phyloP scores from a whole-genome alignment of 2,329 filamentous ascomycete genomes.

The Aureobasidium uvarum region DNA sequence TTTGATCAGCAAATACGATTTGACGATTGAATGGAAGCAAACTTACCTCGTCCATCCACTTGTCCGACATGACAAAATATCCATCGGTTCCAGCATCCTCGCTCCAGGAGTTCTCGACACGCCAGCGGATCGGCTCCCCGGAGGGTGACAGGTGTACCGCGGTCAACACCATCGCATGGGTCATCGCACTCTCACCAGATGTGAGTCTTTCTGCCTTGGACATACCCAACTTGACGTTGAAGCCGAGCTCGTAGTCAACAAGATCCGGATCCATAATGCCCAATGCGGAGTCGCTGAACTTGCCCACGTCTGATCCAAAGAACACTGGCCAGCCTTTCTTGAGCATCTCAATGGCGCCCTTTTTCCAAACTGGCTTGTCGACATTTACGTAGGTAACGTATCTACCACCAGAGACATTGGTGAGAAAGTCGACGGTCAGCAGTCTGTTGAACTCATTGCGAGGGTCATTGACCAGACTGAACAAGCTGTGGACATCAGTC shows the following conservation, averaged over 20 bases:
- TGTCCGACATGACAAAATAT: constrained; percentile 87
- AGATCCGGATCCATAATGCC: constrained; percentile 80
- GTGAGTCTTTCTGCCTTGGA: constrained; percentile 71
- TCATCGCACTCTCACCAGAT: constrained; percentile 78
- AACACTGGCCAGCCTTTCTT: constrained; percentile 76
- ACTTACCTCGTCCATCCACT: constrained; percentile 29
- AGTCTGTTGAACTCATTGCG: constrained; percentile 70
- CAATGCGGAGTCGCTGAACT: constrained; percentile 65
- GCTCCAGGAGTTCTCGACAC: constrained; percentile 87
- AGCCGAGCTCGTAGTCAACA: constrained; percentile 78
- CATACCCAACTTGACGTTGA: constrained; percentile 71
- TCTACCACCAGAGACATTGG: constrained; percentile 75
- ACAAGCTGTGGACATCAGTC: constrained; percentile 64
- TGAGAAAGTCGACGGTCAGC: constrained; percentile 73
- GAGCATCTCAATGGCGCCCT: constrained; percentile 72
- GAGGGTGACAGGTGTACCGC: constrained; percentile 73
- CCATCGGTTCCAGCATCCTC: constrained; percentile 66
- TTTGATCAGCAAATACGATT: constrained; percentile 8
- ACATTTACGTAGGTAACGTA: constrained; percentile 82
- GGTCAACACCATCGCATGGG: constrained; percentile 88
- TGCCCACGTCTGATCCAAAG: constrained; percentile 85
- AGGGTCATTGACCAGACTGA: constrained; percentile 83
- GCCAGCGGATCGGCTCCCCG: constrained; percentile 70
- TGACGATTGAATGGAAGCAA: constrained; percentile 24
- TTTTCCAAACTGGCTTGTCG: constrained; percentile 68